These are phyloP conservation scores for Eutrema japonicum DNA, from an alignment of 345 rosid genomes.

Conservation along the genomic window DNA sequence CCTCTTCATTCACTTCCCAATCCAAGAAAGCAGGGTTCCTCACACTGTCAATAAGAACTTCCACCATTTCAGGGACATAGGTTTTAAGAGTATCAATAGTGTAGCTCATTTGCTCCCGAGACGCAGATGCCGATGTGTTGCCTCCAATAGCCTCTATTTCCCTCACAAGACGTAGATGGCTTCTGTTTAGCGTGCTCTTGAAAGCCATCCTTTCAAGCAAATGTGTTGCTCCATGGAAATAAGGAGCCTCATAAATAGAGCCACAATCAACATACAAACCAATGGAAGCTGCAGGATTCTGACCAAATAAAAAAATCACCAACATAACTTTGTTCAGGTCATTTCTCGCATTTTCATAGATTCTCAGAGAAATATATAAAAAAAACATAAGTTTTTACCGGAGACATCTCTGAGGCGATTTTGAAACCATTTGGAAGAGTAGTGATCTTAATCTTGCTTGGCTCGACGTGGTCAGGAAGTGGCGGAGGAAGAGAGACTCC, in stretches of 20 bases:
- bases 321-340: constrained; percentile 30
- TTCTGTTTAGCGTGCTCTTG: constrained; percentile 71
- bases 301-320: constrained; percentile 13
- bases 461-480: constrained; percentile 67
- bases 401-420: constrained; percentile 68
- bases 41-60: constrained; percentile 69
- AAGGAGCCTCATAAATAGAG: constrained; percentile 68
- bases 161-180: constrained; percentile 65
- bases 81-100: constrained; percentile 51
- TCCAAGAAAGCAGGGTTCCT: constrained; percentile 82
- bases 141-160: constrained; percentile 89
- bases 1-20: constrained; percentile 86
- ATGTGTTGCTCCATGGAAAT: constrained; percentile 68
- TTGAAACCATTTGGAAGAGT: constrained; percentile 77
- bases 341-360: not conserved
- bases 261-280: constrained; percentile 71
- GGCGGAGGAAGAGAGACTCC: constrained; percentile 63
- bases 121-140: constrained; percentile 61
- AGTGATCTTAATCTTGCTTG: constrained; percentile 57
- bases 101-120: constrained; percentile 76
- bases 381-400: constrained; percentile 37
- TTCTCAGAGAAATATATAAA: not conserved
- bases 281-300: constrained; percentile 70
- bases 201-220: constrained; percentile 81
- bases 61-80: constrained; percentile 74